Evolutionary conservation across 768 basidiomycete species (phyloP).

Genomic region (Trametes sanguinea): DNA sequence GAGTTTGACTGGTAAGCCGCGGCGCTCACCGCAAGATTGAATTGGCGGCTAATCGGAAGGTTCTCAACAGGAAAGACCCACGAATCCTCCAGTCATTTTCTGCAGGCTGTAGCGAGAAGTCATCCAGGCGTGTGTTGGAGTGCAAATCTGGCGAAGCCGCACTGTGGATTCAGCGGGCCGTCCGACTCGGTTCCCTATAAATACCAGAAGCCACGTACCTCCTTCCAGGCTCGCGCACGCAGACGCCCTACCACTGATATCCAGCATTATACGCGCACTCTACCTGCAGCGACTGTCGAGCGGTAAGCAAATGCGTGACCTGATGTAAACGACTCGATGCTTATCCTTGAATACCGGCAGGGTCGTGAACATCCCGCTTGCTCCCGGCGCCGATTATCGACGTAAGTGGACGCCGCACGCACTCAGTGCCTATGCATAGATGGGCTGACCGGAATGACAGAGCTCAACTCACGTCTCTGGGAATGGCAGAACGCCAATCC

Average conservation of each 20-base stretch:
- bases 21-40: not conserved
- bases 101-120: no score
- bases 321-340: not conserved
- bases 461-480: constrained; percentile 44
- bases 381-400: constrained; percentile 63
- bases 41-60: not conserved
- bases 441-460: constrained; percentile 32
- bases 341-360: constrained; percentile 35
- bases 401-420: constrained; percentile 37
- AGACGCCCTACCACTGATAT: constrained; percentile 47
- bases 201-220: constrained; percentile 36
- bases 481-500: constrained; percentile 69
- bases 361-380: constrained; percentile 59
- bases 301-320: constrained; percentile 42
- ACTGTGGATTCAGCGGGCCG: constrained; percentile 37
- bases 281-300: constrained; percentile 53
- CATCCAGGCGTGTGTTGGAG: constrained; percentile 27
- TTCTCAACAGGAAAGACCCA: constrained; percentile 23
- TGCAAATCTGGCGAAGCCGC: constrained; percentile 38
- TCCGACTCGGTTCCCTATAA: constrained; percentile 33
- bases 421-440: not conserved
- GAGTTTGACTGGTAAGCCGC: constrained; percentile 67
- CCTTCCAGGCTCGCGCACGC: constrained; percentile 52
- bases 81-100: constrained; percentile 29
- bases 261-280: constrained; percentile 67